These are phyloP conservation scores for Cladosporium halotolerans DNA, from an alignment of 2,329 filamentous ascomycete genomes.

Conservation along the genomic window DNA sequence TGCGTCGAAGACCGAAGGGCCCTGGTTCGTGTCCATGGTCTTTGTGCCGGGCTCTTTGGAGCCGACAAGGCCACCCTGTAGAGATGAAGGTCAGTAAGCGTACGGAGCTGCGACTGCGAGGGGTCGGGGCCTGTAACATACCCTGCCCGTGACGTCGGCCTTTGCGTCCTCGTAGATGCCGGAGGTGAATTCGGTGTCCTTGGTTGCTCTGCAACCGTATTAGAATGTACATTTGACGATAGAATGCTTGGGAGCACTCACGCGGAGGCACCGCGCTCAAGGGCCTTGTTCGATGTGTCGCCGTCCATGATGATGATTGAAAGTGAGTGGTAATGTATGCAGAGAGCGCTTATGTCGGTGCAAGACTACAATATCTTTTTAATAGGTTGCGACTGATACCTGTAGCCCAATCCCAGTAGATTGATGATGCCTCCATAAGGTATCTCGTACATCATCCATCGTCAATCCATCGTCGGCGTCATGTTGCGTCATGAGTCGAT, in stretches of 20 bases:
- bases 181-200: conserved; percentile 18
- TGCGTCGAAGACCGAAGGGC: conserved; percentile 24
- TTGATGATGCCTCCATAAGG: conserved; percentile 1
- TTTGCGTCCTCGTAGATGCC: conserved; percentile 24
- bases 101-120: background rate
- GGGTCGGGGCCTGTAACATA: conserved; percentile 7
- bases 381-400: background rate
- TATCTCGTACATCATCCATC: background rate
- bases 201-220: conserved; percentile 10
- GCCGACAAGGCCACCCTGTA: background rate
- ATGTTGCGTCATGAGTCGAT: conserved; percentile 13
- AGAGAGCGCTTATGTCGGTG: background rate
- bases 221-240: background rate
- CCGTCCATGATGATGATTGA: conserved; percentile 21
- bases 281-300: conserved; percentile 20
- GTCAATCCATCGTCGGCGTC: conserved; percentile 9
- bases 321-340: background rate
- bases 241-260: conserved; percentile 3
- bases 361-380: background rate
- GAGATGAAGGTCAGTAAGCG: background rate
- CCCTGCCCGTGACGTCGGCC: conserved; percentile 12
- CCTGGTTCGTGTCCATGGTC: conserved; percentile 17
- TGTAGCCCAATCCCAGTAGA: background rate
- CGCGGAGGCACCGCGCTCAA: conserved; percentile 23
- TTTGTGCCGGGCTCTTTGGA: conserved; percentile 20